Evolutionary conservation across 2,329 filamentous ascomycete genomes (phyloP).

Genomic region (Neofusicoccum umdonicola): DNA sequence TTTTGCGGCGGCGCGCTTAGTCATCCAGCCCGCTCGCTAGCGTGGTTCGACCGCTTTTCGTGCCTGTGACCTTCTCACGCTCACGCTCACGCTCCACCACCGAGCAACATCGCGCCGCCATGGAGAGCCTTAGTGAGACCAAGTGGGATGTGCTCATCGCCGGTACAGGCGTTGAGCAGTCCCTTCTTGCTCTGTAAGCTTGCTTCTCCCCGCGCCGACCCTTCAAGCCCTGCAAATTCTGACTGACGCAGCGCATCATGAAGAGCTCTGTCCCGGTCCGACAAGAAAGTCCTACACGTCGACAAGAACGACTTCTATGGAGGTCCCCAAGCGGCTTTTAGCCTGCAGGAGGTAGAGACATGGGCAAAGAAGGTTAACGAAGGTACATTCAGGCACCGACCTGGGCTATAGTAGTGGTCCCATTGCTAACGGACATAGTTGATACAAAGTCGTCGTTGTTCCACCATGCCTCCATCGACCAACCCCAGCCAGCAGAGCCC

Average conservation of each 20-base stretch:
- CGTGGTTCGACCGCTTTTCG: neutral
- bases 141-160: constrained; percentile 54
- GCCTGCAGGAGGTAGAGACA: constrained; percentile 72
- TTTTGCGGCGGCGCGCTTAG: constrained; percentile 28
- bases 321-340: constrained; percentile 79
- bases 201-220: constrained; percentile 15
- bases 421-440: neutral
- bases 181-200: constrained; percentile 54
- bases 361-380: constrained; percentile 59
- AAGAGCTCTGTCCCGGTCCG: constrained; percentile 89
- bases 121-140: constrained; percentile 51
- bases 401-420: neutral
- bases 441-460: constrained; percentile 3
- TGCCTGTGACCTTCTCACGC: constrained; percentile 21
- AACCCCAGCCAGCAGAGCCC: constrained; percentile 17
- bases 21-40: constrained; percentile 22
- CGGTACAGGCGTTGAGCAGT: constrained; percentile 53
- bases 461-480: constrained; percentile 32
- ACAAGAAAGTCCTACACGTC: constrained; percentile 86
- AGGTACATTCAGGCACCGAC: constrained; percentile 26
- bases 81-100: constrained; percentile 20
- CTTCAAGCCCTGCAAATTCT: constrained; percentile 50
- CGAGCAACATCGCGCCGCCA: constrained; percentile 27
- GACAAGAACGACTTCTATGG: constrained; percentile 89
- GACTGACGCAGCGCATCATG: constrained; percentile 64